Conservation (phyloP, 768 basidiomycete genomes). For the Boletus barrowsii region DNA sequence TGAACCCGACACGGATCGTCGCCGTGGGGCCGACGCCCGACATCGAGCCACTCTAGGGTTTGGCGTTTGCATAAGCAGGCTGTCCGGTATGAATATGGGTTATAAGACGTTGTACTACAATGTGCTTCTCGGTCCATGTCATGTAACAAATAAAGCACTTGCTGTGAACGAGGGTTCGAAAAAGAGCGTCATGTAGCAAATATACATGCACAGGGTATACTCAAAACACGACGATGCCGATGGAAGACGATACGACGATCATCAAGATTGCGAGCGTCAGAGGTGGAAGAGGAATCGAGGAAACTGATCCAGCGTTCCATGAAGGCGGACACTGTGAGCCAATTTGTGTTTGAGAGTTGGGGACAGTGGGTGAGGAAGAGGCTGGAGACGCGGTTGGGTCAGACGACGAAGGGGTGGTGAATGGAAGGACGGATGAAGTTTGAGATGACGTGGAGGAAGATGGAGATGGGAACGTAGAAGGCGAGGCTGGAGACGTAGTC, state of each 20-base stretch:
- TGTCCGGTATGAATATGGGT: neutral
- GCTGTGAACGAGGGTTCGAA: neutral
- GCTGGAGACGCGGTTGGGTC: neutral
- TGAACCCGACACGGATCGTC: constrained; percentile 78
- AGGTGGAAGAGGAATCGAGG: constrained; percentile 9
- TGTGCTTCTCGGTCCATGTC: constrained; percentile 3
- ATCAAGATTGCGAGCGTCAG: constrained; percentile 25
- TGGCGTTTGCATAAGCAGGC: neutral
- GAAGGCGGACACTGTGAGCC: constrained; percentile 23
- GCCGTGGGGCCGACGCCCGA: constrained; percentile 70
- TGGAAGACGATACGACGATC: constrained; percentile 22
- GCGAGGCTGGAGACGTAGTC: neutral
- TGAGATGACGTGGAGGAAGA: neutral
- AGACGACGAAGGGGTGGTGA: neutral
- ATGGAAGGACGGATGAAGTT: neutral
- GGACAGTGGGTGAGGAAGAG: neutral
- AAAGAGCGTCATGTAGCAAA: neutral
- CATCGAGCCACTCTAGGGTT: constrained; percentile 55
- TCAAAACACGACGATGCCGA: constrained; percentile 28
- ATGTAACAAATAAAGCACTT: neutral
- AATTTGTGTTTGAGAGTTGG: constrained; percentile 19
- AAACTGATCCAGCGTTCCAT: constrained; percentile 7
- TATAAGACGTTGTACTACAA: constrained; percentile 4
- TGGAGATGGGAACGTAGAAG: neutral
- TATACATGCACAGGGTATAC: neutral